phyloP scores from a whole-genome alignment of 352 stramenopile genomes.

The Phytopythium oedochilum region DNA sequence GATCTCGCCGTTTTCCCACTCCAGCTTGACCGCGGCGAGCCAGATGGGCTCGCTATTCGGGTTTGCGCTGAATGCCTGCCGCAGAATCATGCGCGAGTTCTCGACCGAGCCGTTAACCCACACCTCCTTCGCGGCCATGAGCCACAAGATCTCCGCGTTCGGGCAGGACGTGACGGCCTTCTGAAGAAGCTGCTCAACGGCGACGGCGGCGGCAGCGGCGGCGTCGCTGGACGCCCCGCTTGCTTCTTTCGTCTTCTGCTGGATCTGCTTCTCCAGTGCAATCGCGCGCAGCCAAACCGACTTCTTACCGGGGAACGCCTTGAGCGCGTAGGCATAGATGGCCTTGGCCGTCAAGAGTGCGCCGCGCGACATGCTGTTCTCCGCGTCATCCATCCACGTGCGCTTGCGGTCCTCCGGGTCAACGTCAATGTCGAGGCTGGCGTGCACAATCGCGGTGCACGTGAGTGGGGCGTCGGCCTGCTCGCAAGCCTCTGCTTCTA shows the following conservation, averaged over 20 bases:
- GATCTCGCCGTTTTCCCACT: constrained; percentile 98
- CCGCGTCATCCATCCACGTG: constrained; percentile 98
- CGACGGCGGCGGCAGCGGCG: constrained; percentile 35
- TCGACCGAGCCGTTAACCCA: constrained; percentile 94
- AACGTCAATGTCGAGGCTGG: constrained; percentile 93
- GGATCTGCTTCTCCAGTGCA: constrained; percentile 95
- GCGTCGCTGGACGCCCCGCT: not conserved
- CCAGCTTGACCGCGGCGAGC: constrained; percentile 97
- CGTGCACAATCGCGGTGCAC: constrained; percentile 92
- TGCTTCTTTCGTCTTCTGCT: constrained; percentile 46
- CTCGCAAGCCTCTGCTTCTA: constrained; percentile 95
- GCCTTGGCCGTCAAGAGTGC: constrained; percentile 91
- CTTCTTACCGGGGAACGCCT: constrained; percentile 90
- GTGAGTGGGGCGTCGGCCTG: constrained; percentile 88
- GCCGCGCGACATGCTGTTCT: constrained; percentile 82
- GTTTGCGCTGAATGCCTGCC: constrained; percentile 96
- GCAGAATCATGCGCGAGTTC: constrained; percentile 92
- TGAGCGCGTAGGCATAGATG: constrained; percentile 92
- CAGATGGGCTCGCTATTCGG: constrained; percentile 94
- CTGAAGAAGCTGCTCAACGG: constrained; percentile 86
- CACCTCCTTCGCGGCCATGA: constrained; percentile 97
- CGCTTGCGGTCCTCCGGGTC: constrained; percentile 95
- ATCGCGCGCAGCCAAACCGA: constrained; percentile 95
- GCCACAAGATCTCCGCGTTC: constrained; percentile 95
- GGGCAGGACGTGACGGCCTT: constrained; percentile 93